Conservation (phyloP, 208 protist genomes). For the Acanthamoeba pearcei region DNA sequence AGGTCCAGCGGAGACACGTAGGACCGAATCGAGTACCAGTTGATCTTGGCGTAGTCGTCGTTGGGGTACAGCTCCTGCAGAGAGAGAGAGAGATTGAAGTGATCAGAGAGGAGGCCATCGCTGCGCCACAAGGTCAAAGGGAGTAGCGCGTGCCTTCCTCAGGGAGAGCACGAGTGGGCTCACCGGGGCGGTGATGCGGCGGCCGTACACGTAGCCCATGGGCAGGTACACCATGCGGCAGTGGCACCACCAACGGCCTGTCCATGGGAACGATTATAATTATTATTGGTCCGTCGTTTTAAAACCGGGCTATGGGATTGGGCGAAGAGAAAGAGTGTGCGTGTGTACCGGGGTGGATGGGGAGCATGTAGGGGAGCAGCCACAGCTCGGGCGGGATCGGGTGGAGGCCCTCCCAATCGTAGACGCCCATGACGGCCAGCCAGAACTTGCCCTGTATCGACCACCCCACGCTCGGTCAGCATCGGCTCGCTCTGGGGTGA, state of each 20-base stretch:
- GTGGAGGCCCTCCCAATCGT: conserved; percentile 95
- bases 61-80: conserved; percentile 92
- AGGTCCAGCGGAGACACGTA: conserved; percentile 92
- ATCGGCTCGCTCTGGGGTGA: background rate
- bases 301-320: no score
- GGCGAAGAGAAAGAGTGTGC: no score
- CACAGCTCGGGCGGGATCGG: conserved; percentile 96
- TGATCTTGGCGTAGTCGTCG: conserved; percentile 90
- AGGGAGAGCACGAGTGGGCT: conserved; percentile 90
- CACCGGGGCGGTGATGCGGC: conserved; percentile 86
- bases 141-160: conserved; percentile 76
- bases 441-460: conserved; percentile 94
- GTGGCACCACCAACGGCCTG: conserved; percentile 94
- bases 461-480: background rate
- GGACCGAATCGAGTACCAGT: conserved; percentile 91
- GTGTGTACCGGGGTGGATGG: conserved; percentile 92
- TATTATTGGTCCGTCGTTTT: no score
- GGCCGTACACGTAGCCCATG: conserved; percentile 97
- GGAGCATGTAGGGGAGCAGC: conserved; percentile 94
- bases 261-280: no score
- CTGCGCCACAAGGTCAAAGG: no score
- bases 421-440: conserved; percentile 94
- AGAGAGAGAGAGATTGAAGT: no score
- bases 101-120: no score
- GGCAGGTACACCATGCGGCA: conserved; percentile 97